Evolutionary conservation across 106 monocot genomes (phyloP).

Genomic region (Apostasia ramifera): DNA sequence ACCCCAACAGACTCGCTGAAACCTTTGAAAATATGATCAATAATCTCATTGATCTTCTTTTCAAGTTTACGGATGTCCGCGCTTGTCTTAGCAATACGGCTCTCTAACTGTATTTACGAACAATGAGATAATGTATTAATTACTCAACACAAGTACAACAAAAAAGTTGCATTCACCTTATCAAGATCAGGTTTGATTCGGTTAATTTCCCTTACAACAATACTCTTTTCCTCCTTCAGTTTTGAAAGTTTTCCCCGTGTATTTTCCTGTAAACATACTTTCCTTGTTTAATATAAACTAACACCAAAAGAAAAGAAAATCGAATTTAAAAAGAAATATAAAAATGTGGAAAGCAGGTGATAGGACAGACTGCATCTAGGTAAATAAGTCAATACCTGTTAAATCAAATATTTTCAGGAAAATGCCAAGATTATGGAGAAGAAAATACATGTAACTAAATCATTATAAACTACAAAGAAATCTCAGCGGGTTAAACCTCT

Average conservation of each 20-base stretch:
- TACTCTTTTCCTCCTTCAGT: constrained; percentile 60
- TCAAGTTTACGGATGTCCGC: constrained; percentile 61
- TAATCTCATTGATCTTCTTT: constrained; percentile 83
- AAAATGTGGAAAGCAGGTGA: no score
- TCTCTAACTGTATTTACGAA: constrained; percentile 42
- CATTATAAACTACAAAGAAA: no score
- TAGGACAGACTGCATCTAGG: no score
- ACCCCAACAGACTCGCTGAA: constrained; percentile 93
- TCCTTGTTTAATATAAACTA: constrained; percentile 1
- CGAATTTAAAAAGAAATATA: no score
- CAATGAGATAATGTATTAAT: not conserved
- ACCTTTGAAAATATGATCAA: constrained; percentile 82
- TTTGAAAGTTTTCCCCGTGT: constrained; percentile 55
- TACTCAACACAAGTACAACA: not conserved
- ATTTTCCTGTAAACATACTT: constrained; percentile 56
- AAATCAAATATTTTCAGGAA: no score
- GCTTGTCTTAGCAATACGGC: constrained; percentile 49
- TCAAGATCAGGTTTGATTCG: constrained; percentile 65
- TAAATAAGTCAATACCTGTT: no score
- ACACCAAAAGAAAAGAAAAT: not conserved
- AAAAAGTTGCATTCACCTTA: constrained; percentile 40
- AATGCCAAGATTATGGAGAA: no score
- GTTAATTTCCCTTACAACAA: constrained; percentile 59
- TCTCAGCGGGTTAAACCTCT: constrained; percentile 27
- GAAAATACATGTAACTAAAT: no score